phyloP scores from a whole-genome alignment of 345 rosid genomes.

The Citrus medica region DNA sequence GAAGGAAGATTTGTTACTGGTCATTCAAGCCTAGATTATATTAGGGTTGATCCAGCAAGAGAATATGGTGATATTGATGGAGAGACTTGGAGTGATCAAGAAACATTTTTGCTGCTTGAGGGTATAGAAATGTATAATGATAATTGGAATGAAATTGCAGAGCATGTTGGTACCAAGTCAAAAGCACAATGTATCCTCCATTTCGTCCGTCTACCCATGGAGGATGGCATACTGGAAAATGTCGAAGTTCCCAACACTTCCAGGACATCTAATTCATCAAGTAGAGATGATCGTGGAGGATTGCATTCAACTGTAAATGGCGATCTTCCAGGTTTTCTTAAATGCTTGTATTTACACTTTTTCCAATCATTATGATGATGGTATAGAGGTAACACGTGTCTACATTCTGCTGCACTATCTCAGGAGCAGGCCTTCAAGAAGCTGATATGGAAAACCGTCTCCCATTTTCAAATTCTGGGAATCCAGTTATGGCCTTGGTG shows the following conservation, averaged over 20 bases:
- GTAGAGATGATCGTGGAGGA: constrained; percentile 49
- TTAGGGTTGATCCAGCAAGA: constrained; percentile 61
- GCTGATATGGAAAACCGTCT: constrained; percentile 63
- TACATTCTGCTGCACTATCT: constrained; percentile 13
- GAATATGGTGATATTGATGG: constrained; percentile 72
- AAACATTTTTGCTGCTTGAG: constrained; percentile 88
- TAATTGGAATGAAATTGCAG: constrained; percentile 91
- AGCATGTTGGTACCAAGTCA: constrained; percentile 89
- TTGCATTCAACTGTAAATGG: constrained; percentile 51
- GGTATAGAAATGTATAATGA: constrained; percentile 83
- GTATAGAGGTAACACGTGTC: neutral
- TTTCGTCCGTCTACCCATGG: constrained; percentile 85
- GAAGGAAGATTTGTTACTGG: constrained; percentile 77
- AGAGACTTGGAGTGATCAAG: constrained; percentile 90
- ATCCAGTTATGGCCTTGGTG: constrained; percentile 97
- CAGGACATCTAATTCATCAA: constrained; percentile 35
- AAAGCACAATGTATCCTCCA: constrained; percentile 97
- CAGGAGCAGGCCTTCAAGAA: constrained; percentile 49
- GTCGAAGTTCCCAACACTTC: constrained; percentile 68
- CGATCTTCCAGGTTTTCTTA: constrained; percentile 41
- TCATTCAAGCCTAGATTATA: constrained; percentile 90
- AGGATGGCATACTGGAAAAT: constrained; percentile 80
- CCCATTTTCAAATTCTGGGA: constrained; percentile 83
- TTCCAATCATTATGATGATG: constrained; percentile 3
- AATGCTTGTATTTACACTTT: constrained; percentile 7